These are phyloP conservation scores for Nicotiana sylvestris DNA, from an alignment of 257 asterid species.

Conservation along the genomic window DNA sequence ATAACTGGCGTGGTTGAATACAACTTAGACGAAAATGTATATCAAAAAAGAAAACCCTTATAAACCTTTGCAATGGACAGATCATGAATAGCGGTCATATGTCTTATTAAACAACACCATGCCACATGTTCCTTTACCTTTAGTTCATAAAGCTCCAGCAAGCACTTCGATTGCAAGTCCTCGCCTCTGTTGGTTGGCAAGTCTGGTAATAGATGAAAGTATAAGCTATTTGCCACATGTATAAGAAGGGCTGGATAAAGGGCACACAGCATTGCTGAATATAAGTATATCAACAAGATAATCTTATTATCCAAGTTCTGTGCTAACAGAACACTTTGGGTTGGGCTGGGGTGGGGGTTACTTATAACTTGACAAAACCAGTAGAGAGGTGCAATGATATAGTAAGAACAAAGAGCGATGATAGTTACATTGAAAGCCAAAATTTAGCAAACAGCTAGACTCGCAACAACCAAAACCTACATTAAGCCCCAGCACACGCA, in stretches of 20 bases:
- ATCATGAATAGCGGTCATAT: background rate
- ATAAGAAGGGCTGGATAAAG: background rate
- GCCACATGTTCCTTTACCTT: conserved; percentile 50
- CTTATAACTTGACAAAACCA: background rate
- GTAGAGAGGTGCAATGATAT: background rate
- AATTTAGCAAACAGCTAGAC: background rate
- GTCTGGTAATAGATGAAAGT: conserved; percentile 42
- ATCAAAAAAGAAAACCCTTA: background rate
- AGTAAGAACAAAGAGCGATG: background rate
- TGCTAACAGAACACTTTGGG: background rate
- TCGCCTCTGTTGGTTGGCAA: conserved; percentile 94
- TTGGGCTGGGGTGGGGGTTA: background rate
- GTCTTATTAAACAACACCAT: background rate
- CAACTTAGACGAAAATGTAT: background rate
- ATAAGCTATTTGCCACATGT: conserved; percentile 5
- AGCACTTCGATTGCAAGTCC: conserved; percentile 94
- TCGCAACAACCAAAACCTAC: background rate
- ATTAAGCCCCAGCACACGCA: background rate
- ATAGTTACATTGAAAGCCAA: background rate
- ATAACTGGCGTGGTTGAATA: background rate
- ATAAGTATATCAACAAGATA: background rate
- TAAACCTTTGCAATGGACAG: background rate
- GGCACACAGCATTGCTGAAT: background rate
- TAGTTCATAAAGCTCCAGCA: conserved; percentile 91
- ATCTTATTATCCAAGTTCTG: background rate